phyloP scores from a whole-genome alignment of 1,284 basidiomycete species.

The Irpex sp. region DNA sequence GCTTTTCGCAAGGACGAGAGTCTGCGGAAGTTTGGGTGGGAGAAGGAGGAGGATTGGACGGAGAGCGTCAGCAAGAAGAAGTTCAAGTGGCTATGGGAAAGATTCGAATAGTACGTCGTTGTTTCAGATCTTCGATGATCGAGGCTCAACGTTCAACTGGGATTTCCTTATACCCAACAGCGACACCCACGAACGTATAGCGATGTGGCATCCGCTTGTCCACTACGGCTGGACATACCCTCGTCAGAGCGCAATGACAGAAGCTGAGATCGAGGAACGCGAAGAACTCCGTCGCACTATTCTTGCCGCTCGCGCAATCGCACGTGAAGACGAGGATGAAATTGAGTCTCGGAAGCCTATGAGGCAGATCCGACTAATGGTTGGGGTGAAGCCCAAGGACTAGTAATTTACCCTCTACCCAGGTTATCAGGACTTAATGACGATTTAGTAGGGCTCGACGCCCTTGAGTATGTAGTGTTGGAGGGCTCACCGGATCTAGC shows the following conservation, averaged over 20 bases:
- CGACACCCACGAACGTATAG: constrained; percentile 65
- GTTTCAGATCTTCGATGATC: not conserved
- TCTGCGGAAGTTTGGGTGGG: constrained; percentile 54
- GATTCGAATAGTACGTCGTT: constrained; percentile 59
- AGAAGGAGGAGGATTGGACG: constrained; percentile 57
- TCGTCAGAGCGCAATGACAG: constrained; percentile 55
- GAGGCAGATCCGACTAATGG: constrained; percentile 58
- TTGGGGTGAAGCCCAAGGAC: constrained; percentile 49
- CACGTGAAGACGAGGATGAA: constrained; percentile 51
- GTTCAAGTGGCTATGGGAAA: constrained; percentile 62
- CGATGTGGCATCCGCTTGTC: constrained; percentile 64
- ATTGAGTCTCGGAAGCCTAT: constrained; percentile 42
- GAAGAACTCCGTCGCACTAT: constrained; percentile 60
- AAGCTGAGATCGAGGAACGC: constrained; percentile 67
- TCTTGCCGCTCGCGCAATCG: constrained; percentile 47
- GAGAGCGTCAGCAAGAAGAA: constrained; percentile 51
- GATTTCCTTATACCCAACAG: constrained; percentile 28
- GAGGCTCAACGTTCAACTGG: not conserved
- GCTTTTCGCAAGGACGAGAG: constrained; percentile 49
- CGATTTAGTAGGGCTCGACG: not conserved
- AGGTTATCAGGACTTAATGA: not conserved
- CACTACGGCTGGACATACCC: constrained; percentile 63
- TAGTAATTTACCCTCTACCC: not conserved
- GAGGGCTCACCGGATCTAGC: no score
- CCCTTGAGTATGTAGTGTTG: not conserved